Conservation (phyloP, 116 monocot species). For the Iris pallida region DNA sequence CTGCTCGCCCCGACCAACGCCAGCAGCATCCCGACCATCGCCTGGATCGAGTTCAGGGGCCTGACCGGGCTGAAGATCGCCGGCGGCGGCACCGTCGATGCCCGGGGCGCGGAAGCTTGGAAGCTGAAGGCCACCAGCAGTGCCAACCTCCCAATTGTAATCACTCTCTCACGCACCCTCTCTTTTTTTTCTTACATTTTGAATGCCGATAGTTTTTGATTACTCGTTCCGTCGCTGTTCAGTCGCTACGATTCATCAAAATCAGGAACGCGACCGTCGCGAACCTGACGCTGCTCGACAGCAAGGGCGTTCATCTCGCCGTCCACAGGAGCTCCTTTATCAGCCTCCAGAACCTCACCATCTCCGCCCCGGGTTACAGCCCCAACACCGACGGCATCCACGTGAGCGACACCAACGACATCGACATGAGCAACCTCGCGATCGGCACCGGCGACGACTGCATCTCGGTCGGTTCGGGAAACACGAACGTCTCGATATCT, state of each 20-base stretch:
- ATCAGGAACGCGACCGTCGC: conserved; percentile 9
- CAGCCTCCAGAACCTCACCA: conserved; percentile 5
- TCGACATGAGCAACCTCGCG: conserved; percentile 7
- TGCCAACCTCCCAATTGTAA: background rate
- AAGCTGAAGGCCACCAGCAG: background rate
- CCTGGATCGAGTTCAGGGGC: background rate
- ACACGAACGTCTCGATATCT: conserved; percentile 12
- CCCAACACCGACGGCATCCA: conserved; percentile 50
- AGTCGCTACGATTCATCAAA: background rate
- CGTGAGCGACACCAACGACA: conserved; percentile 9
- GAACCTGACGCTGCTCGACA: conserved; percentile 5
- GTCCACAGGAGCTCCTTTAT: conserved; percentile 14
- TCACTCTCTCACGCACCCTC: background rate
- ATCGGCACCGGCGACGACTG: conserved; percentile 43
- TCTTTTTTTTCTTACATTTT: background rate
- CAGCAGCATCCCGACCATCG: background rate
- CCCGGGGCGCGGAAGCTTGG: background rate
- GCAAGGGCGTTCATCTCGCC: conserved; percentile 25
- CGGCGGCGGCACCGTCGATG: background rate
- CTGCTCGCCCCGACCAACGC: background rate
- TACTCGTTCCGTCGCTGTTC: background rate
- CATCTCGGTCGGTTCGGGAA: conserved; percentile 27
- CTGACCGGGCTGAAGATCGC: background rate
- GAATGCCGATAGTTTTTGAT: no score
- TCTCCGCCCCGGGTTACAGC: conserved; percentile 21